phyloP scores from a whole-genome alignment of 306 rosid genomes.

The Inga laurina region DNA sequence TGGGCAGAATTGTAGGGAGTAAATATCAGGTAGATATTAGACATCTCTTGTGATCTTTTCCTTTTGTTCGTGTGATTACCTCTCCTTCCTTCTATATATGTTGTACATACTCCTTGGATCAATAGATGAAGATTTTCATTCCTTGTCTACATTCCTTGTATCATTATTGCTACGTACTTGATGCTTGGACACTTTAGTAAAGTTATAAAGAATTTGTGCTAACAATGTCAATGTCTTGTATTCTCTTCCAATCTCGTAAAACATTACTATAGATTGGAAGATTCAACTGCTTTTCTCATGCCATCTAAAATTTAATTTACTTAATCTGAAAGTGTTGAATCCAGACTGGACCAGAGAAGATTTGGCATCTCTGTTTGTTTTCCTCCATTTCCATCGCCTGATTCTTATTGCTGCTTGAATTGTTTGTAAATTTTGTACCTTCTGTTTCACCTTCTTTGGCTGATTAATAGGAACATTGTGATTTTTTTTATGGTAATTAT shows the following conservation, averaged over 20 bases:
- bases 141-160: not conserved
- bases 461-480: not conserved
- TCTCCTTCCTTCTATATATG: not conserved
- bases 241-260: not conserved
- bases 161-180: not conserved
- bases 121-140: not conserved
- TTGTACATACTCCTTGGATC: not conserved
- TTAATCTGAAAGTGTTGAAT: not conserved
- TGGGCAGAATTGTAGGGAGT: not conserved
- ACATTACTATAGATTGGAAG: not conserved
- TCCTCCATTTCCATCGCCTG: conserved; percentile 12
- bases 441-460: not conserved
- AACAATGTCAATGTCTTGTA: not conserved
- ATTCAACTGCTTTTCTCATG: not conserved
- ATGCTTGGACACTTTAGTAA: conserved; percentile 15
- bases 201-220: conserved; percentile 12
- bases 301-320: not conserved
- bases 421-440: not conserved
- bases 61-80: not conserved
- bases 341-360: not conserved
- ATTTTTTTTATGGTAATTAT: not conserved
- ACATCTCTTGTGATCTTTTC: not conserved
- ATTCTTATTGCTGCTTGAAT: not conserved
- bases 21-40: not conserved
- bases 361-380: not conserved